Percentiles rank a stretch among this genome's conserved stretches.
Evolutionary conservation across 2,329 filamentous ascomycete species (phyloP).

Genomic region (Sclerotinia subarctica): DNA sequence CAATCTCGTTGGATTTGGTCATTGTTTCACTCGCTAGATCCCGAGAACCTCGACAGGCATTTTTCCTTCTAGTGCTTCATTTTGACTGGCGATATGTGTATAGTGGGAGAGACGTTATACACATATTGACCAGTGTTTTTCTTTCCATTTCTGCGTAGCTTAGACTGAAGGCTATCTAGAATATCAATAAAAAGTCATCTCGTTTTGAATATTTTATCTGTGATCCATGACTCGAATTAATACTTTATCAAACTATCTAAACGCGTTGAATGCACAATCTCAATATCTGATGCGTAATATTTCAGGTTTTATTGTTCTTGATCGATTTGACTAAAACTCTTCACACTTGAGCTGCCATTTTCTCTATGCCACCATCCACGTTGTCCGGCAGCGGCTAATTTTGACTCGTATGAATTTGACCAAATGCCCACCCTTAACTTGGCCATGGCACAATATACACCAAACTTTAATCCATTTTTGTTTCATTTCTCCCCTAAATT

Average conservation of each 20-base stretch:
- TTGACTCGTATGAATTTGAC: neutral
- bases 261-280: neutral
- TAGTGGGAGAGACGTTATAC: conserved; percentile 52
- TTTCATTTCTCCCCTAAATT: neutral
- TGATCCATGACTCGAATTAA: neutral
- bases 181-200: neutral
- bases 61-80: conserved; percentile 33
- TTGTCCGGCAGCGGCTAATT: neutral
- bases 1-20: conserved; percentile 42
- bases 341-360: neutral
- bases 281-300: neutral
- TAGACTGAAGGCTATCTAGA: conserved; percentile 7
- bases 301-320: conserved; percentile 1
- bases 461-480: neutral
- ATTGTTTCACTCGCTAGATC: conserved; percentile 28
- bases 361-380: neutral
- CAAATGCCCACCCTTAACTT: neutral
- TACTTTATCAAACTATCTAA: neutral
- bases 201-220: neutral
- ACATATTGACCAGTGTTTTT: conserved; percentile 31
- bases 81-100: conserved; percentile 33
- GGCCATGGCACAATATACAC: conserved; percentile 6
- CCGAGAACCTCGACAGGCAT: conserved; percentile 40
- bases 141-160: conserved; percentile 12
- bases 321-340: conserved; percentile 10